Conservation (phyloP, 257 asterid genomes). For the Solanum chmielewskii region DNA sequence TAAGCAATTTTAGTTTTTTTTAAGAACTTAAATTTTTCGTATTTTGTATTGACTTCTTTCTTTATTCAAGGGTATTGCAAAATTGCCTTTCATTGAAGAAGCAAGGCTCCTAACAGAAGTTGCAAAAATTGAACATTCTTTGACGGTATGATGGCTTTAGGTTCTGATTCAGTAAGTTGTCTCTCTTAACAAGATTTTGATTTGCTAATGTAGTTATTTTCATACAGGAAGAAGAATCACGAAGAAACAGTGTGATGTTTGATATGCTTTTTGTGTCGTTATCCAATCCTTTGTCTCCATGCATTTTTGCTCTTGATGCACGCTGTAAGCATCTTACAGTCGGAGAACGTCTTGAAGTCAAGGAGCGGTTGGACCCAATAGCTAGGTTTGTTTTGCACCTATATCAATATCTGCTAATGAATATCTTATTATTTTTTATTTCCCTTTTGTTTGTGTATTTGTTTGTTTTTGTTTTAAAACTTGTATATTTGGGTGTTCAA, state of each 20-base stretch:
- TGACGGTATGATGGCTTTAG: slow-evolving; percentile 20
- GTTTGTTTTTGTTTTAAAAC: background rate
- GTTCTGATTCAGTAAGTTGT: background rate
- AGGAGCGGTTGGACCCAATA: slow-evolving; percentile 72
- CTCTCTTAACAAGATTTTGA: background rate
- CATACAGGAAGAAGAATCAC: slow-evolving; percentile 77
- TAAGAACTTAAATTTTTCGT: background rate
- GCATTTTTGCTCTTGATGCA: slow-evolving; percentile 74
- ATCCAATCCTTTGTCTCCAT: slow-evolving; percentile 82
- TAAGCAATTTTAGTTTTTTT: background rate
- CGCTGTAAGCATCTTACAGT: slow-evolving; percentile 66
- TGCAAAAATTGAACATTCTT: slow-evolving; percentile 17
- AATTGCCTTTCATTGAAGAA: slow-evolving; percentile 53
- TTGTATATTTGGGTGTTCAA: background rate
- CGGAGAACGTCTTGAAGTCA: slow-evolving; percentile 35
- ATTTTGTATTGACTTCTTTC: background rate
- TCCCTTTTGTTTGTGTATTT: background rate
- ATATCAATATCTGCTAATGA: background rate
- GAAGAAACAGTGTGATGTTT: slow-evolving; percentile 82
- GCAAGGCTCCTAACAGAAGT: slow-evolving; percentile 37
- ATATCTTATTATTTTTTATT: background rate
- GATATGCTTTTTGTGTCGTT: slow-evolving; percentile 84
- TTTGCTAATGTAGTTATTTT: background rate
- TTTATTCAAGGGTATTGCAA: slow-evolving; percentile 27
- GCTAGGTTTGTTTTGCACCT: slow-evolving; percentile 61